These are phyloP conservation scores for Lipomyces spencermartinsiae DNA, from an alignment of 805 yeast genomes.

Conservation along the genomic window DNA sequence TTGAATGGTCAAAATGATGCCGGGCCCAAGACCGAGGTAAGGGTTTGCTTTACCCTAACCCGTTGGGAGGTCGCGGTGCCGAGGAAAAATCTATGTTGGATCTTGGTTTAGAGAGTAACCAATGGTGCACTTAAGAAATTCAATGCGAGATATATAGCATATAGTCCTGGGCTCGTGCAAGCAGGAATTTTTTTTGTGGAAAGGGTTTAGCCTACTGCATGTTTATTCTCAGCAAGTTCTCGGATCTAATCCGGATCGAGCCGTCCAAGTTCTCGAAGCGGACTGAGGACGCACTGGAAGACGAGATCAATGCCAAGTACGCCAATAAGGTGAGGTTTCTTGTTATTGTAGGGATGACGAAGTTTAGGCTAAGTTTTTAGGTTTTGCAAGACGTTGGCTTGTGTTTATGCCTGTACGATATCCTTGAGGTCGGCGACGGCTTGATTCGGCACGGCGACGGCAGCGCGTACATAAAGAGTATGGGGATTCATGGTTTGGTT, in stretches of 20 bases:
- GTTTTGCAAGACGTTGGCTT: constrained; percentile 85
- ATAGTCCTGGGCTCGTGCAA: neutral
- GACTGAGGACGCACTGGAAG: constrained; percentile 71
- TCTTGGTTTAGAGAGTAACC: too few relatives aligned
- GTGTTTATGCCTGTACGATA: constrained; percentile 83
- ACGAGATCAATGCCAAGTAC: constrained; percentile 82
- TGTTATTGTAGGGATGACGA: neutral
- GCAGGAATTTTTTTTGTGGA: neutral
- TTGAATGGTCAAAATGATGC: constrained; percentile 13
- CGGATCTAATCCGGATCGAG: constrained; percentile 86
- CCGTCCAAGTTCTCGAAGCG: constrained; percentile 82
- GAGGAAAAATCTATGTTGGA: too few relatives aligned
- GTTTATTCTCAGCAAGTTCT: constrained; percentile 82
- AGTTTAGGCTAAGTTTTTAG: constrained; percentile 12
- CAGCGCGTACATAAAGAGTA: constrained; percentile 50
- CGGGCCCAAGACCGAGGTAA: neutral
- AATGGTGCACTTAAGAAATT: too few relatives aligned
- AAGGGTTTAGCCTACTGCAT: constrained; percentile 51
- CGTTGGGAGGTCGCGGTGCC: neutral
- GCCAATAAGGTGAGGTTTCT: constrained; percentile 62
- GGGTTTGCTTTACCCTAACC: neutral
- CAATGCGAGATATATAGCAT: constrained; percentile 1
- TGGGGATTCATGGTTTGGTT: neutral
- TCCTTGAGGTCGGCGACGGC: constrained; percentile 84
- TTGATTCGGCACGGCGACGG: constrained; percentile 94